Base-by-base conservation (phyloP, 495 filamentous ascomycete species). In the Hypoxylon crocopeplum region DNA sequence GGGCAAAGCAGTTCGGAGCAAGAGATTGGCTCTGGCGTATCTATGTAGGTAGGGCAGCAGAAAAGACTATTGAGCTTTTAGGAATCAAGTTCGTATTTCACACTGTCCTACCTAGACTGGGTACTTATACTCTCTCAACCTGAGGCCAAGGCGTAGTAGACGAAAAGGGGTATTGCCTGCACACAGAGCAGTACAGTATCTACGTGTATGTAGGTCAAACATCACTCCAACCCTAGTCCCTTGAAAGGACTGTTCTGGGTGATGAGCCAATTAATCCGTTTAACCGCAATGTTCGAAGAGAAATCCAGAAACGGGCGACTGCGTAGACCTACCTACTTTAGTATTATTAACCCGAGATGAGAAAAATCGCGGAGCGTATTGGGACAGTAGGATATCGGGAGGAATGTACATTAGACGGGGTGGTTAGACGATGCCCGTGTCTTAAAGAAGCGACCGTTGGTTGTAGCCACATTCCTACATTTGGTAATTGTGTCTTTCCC, bases 271-370 rank as follows among this genome's bases (percentile, higher is more conserved):
- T 33, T 49, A 36, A 4, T 25, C 38, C 30, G 57, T 49, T 61
- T 61, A 61, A 37, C 57, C 41, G 38, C 32, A 54, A 22, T 54
- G 19, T 21, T 36, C 12, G 15, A 49, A 50, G 10, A 29, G 7
- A 19, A 25, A 16, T 22, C 8, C 5, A 22, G 12, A 51, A 19
- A 32, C 32, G 38, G 47, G 4, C 20, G 17, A 22, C 39, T 51
- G 48, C 56, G 34, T 47, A 47, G 5, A 58, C 40, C 10, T 59
- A 59, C 47, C 40, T 46, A 20, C 51, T 38, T 55, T 29, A 46
- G 51, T 32, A 46, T 55, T 30, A 38, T 55, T 30, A 38, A 38
- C 21, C 40, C 55, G 40, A 59, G 38, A 51, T 38, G 55, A 33
- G 40, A 44, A 38, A 58, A 49, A 15, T 30, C 22, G 37, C 48